phyloP scores from a whole-genome alignment of 768 basidiomycete species.

The Tubosaeta sp. region DNA sequence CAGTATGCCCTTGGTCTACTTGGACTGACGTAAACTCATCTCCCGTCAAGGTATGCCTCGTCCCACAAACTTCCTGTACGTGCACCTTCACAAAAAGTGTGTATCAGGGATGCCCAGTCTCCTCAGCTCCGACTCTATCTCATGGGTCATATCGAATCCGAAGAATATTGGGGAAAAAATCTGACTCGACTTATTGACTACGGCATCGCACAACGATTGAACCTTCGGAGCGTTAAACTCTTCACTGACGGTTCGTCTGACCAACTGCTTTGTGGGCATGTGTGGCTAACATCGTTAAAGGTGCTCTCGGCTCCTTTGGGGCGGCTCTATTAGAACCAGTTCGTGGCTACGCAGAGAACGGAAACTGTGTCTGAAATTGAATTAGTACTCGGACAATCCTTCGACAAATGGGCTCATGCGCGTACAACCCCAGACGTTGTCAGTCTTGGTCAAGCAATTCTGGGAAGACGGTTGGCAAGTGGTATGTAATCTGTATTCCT shows the following conservation, averaged over 20 bases:
- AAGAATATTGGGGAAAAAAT: conserved; percentile 62
- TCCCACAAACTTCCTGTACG: conserved; percentile 64
- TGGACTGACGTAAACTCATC: background rate
- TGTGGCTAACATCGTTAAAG: conserved; percentile 31
- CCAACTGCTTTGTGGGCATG: background rate
- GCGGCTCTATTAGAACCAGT: conserved; percentile 78
- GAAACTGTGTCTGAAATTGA: background rate
- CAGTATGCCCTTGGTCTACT: conserved; percentile 38
- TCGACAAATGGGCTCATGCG: conserved; percentile 68
- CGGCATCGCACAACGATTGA: conserved; percentile 49
- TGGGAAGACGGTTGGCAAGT: conserved; percentile 80
- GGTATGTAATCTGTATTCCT: conserved; percentile 40
- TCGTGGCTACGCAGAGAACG: background rate
- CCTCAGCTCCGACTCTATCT: conserved; percentile 54
- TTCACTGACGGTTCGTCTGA: conserved; percentile 61
- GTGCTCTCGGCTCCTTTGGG: conserved; percentile 89
- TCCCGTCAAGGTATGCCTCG: conserved; percentile 56
- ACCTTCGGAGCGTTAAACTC: conserved; percentile 65
- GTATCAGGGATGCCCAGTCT: background rate
- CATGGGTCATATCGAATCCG: conserved; percentile 51
- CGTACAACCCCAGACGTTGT: conserved; percentile 48
- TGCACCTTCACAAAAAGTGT: background rate
- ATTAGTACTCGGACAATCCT: conserved; percentile 69
- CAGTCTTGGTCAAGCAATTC: conserved; percentile 53
- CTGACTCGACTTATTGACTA: conserved; percentile 58